Conservation (phyloP, 2,329 filamentous ascomycete species). For the Coleophoma crateriformis region DNA sequence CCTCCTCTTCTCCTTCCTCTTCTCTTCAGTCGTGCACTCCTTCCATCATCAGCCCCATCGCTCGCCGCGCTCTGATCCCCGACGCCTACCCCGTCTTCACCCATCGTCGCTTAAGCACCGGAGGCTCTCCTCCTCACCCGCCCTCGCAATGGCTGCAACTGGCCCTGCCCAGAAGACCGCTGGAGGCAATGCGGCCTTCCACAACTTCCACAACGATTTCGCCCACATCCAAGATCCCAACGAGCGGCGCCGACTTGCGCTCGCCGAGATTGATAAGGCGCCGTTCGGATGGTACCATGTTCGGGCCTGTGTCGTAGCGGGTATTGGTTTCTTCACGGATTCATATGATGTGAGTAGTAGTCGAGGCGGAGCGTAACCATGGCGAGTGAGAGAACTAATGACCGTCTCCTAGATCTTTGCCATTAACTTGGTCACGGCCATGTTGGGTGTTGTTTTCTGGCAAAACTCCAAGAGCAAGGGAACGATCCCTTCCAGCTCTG, state of each 20-base stretch:
- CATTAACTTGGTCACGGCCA: conserved; percentile 23
- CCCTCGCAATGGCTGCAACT: conserved; percentile 19
- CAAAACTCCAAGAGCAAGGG: conserved; percentile 30
- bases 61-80: no score
- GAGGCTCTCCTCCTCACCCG: not conserved
- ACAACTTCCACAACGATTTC: conserved; percentile 72
- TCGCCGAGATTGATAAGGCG: conserved; percentile 77
- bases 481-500: conserved; percentile 58
- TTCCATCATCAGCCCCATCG: not conserved
- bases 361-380: no score
- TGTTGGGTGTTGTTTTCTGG: conserved; percentile 23
- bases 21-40: conserved; percentile 8
- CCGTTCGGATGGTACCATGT: conserved; percentile 83
- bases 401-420: conserved; percentile 20
- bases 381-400: not conserved
- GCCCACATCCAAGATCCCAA: conserved; percentile 62
- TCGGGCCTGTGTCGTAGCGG: conserved; percentile 69
- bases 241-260: conserved; percentile 71
- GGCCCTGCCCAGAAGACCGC: conserved; percentile 32
- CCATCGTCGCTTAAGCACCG: not conserved
- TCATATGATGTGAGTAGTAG: conserved; percentile 70
- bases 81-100: not conserved
- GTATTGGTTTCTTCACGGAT: conserved; percentile 86
- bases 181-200: conserved; percentile 63
- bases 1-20: not conserved